These are phyloP conservation scores for Limnanthes douglasii DNA, from an alignment of 345 rosid genomes.

Conservation along the genomic window DNA sequence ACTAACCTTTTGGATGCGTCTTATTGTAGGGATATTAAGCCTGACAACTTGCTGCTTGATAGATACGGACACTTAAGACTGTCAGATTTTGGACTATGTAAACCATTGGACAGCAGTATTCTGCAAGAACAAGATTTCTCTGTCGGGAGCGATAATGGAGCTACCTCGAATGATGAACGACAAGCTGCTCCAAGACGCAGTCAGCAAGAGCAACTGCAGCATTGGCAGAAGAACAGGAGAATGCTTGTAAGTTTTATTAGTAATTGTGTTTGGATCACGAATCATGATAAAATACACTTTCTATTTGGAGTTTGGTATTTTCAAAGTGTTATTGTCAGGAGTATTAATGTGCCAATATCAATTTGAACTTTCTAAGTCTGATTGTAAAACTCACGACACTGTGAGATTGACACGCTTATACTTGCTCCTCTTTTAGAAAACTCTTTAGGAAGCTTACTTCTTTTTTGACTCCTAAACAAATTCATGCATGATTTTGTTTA, in stretches of 20 bases:
- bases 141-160: slow-evolving; percentile 16
- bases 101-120: slow-evolving; percentile 47
- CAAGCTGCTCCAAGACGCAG: slow-evolving; percentile 37
- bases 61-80: slow-evolving; percentile 40
- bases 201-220: slow-evolving; percentile 44
- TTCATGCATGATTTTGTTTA: too few relatives aligned
- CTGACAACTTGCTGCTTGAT: slow-evolving; percentile 49
- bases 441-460: too few relatives aligned
- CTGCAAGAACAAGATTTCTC: slow-evolving; percentile 41
- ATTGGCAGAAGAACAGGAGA: slow-evolving; percentile 59
- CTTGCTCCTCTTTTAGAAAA: too few relatives aligned
- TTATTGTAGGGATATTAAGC: slow-evolving; percentile 38
- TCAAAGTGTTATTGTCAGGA: neutral
- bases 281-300: neutral
- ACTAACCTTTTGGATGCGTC: too few relatives aligned
- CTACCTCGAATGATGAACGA: slow-evolving; percentile 20
- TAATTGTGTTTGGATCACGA: too few relatives aligned
- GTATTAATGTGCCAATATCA: neutral
- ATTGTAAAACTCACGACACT: slow-evolving; percentile 5
- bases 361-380: neutral
- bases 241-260: slow-evolving; percentile 31
- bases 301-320: neutral
- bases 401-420: too few relatives aligned
- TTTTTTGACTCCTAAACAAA: too few relatives aligned
- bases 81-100: slow-evolving; percentile 58